phyloP scores from a whole-genome alignment of 2,329 filamentous ascomycete genomes.

The Aspergillus ochraceus region DNA sequence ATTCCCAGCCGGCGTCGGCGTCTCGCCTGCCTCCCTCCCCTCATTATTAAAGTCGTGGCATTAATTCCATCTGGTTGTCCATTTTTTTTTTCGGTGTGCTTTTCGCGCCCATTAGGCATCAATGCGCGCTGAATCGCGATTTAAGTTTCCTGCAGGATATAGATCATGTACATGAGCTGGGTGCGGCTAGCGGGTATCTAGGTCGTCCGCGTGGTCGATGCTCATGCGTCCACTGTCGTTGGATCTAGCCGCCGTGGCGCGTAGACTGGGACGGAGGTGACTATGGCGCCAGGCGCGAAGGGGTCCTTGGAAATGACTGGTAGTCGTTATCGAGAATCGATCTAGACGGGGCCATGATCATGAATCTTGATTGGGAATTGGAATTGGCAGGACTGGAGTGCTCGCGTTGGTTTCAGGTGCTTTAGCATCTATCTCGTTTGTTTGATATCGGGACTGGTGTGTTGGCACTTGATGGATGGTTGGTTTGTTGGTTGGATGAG shows the following conservation, averaged over 20 bases:
- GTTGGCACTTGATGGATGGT: too few species aligned
- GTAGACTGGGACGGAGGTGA: too few species aligned
- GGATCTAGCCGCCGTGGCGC: neutral
- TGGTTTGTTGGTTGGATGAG: too few species aligned
- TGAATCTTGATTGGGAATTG: too few species aligned
- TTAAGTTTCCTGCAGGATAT: neutral
- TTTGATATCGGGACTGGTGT: too few species aligned
- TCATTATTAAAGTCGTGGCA: neutral
- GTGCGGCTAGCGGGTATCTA: too few species aligned
- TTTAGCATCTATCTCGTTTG: too few species aligned
- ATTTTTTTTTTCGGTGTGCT: neutral
- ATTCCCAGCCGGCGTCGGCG: neutral
- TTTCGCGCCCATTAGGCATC: neutral
- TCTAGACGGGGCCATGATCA: too few species aligned
- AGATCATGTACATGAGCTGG: neutral
- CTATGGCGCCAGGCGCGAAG: too few species aligned
- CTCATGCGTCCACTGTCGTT: neutral
- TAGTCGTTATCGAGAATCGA: neutral
- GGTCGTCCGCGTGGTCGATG: neutral
- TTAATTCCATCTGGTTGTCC: neutral
- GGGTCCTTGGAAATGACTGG: neutral
- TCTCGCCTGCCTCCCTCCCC: neutral
- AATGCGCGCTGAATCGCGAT: neutral
- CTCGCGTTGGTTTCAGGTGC: too few species aligned
- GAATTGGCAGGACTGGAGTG: too few species aligned